Base-by-base conservation (phyloP, 257 asterid genomes). In the Solanum neorickii region DNA sequence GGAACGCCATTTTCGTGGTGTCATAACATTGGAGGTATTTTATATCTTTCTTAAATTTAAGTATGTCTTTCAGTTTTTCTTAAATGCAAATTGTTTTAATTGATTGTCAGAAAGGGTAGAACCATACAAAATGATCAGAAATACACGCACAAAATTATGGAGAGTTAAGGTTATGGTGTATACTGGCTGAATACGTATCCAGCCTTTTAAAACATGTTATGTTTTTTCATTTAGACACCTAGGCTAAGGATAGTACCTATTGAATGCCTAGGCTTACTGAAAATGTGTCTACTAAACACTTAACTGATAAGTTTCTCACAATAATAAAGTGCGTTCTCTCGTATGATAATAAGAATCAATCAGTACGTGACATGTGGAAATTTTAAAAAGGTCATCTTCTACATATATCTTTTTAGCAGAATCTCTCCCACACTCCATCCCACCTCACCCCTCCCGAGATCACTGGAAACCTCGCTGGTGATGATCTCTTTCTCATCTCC, bases 1-100 rank as follows among this genome's bases (percentile, higher is more conserved):
- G 91, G 99, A 97, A 89, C 92, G 94, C 4, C 98, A 94, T 91
- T 97, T 95, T 87, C 99, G 98, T 87, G 99, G 99, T 86, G 98
- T 94, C 82, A 92, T 97, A 83, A 94, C 94, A 68, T 93, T 97
- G 92, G 99, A 97, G 99, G 99, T 94, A 86, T 46, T 82, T 52
- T n/a, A 10, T 77, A 25, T 46, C 29, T 14, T 20, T 15, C 25
- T 47, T 78, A 46, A 78, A 78, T 59, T 46, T 78, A 78, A 25
- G 2, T 44, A 46, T 78, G 15, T 78, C 3, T 10, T 46, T 46
- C 66, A 6, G 66, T 29, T 9, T 78, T 78, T 78, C 41, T 46
- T 46, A 27, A 15, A 78, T 46, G 66, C 84, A 78, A 78, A 47
- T 46, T 78, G 27, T 78, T 27, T 46, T 78, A 46, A 16, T 46